Percentiles rank a stretch among this genome's conserved stretches.
Evolutionary conservation across 768 basidiomycete species (phyloP).

Genomic region (Collybia sordida): DNA sequence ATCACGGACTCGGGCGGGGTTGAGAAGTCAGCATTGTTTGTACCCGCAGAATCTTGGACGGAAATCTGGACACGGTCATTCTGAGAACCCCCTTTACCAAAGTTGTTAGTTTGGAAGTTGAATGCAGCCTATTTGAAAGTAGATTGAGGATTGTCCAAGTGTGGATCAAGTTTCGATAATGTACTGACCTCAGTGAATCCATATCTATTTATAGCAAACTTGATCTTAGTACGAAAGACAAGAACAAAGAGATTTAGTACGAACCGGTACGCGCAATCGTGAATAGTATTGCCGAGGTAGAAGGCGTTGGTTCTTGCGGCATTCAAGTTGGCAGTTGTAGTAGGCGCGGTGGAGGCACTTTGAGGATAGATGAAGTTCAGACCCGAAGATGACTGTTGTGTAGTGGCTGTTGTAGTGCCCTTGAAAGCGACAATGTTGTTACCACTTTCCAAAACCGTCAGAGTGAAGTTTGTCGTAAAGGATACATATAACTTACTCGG

Average conservation of each 20-base stretch:
- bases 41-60: slow-evolving; percentile 44
- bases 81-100: slow-evolving; percentile 43
- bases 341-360: slow-evolving; percentile 32
- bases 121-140: slow-evolving; percentile 12
- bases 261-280: slow-evolving; percentile 46
- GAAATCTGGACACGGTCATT: slow-evolving; percentile 50
- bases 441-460: slow-evolving; percentile 20
- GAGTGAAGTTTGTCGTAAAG: not conserved
- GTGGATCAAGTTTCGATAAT: not conserved
- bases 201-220: slow-evolving; percentile 18
- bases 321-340: slow-evolving; percentile 40
- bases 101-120: slow-evolving; percentile 53
- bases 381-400: slow-evolving; percentile 33
- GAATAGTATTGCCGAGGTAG: slow-evolving; percentile 60
- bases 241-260: slow-evolving; percentile 18
- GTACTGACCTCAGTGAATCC: slow-evolving; percentile 49
- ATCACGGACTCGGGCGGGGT: slow-evolving; percentile 35
- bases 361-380: slow-evolving; percentile 41
- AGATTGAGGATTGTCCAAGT: not conserved
- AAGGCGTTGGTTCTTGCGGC: slow-evolving; percentile 55
- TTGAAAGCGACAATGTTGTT: slow-evolving; percentile 35
- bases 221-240: not conserved
- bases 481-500: not conserved
- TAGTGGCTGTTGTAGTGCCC: slow-evolving; percentile 21
- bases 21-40: slow-evolving; percentile 39